phyloP scores from a whole-genome alignment of 1,139 yeast species.

The Zygoascus hellenicus region DNA sequence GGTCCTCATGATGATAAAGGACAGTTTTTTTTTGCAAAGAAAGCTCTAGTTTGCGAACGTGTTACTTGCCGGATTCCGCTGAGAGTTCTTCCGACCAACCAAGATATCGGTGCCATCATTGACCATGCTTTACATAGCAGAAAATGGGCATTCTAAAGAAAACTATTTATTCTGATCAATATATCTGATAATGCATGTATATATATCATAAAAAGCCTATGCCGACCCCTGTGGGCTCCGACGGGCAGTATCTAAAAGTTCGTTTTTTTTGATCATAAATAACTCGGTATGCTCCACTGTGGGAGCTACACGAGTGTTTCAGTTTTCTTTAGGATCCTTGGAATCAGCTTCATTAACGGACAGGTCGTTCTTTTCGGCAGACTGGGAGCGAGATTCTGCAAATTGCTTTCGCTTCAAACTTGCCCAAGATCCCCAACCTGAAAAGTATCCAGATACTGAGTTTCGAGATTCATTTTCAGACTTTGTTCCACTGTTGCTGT shows the following conservation, averaged over 20 bases:
- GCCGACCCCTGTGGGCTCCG: no score
- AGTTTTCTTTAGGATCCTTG: no score
- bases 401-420: slow-evolving; percentile 20
- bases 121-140: slow-evolving; percentile 21
- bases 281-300: no score
- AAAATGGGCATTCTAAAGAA: slow-evolving; percentile 18
- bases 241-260: no score
- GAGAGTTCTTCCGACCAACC: slow-evolving; percentile 29
- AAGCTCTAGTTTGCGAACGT: slow-evolving; percentile 27
- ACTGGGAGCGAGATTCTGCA: slow-evolving; percentile 3
- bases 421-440: slow-evolving; percentile 29
- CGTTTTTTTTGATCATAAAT: no score
- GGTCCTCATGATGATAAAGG: slow-evolving; percentile 15
- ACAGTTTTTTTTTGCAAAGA: slow-evolving; percentile 23
- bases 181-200: background rate
- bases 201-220: background rate
- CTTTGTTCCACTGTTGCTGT: background rate
- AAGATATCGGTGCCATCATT: slow-evolving; percentile 28
- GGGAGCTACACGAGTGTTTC: no score
- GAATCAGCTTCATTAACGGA: no score
- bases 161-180: slow-evolving; percentile 5
- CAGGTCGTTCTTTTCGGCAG: no score
- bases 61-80: slow-evolving; percentile 33
- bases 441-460: slow-evolving; percentile 16
- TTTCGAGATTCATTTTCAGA: background rate